Base-by-base conservation (phyloP, 1,284 basidiomycete genomes). In the Gastroboletus turbinatus region DNA sequence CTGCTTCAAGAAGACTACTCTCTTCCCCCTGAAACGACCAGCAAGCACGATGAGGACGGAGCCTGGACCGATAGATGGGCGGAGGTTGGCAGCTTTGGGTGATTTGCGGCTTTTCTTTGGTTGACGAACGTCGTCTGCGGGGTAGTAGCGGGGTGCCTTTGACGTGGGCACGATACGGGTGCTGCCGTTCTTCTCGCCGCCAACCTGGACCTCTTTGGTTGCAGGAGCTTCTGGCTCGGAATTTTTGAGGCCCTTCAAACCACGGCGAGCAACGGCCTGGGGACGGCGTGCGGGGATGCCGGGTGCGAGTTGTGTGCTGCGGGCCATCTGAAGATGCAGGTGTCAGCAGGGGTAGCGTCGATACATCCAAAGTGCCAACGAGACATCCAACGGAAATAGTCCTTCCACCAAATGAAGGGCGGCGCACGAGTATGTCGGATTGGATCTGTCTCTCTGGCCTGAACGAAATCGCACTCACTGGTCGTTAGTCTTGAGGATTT, bases 1-100 rank as follows among this genome's bases (percentile, higher is more conserved):
- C 82, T 97, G 95, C 86, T 98, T 98, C 78, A 99, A 82, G 81
- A 96, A 97, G 56, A 99, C 95, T 64, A 99, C 97, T 52, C 97
- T 88, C 87, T 98, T 98, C 66, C 97, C 97, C 67, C 92, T 82
- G 92, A 96, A 99, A 72, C 96, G 93, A 71, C 97, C 97, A 64
- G 96, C 96, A 66, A 99, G 87, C 69, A 99, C 83, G 77, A 99
- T 98, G 66, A 99, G 82, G 72, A 99, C 85, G 70, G 95, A 91
- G 63, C 97, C 97, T 63, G 96, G 94, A 64, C 90, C 91, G 81
- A 99, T 97, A 70, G 89, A 85, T 59, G 85, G 75, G 68, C 96
- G 94, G 66, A 99, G 86, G 63, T 82, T 79, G 63, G 94, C 76
- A 58, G 88, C 82, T 76, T 85, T 89, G 66, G 85, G 81, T 47